Evolutionary conservation across 345 rosid species (phyloP), one percentile per base, ranked within the genome.

Genomic region (Euclidium syriacum): DNA sequence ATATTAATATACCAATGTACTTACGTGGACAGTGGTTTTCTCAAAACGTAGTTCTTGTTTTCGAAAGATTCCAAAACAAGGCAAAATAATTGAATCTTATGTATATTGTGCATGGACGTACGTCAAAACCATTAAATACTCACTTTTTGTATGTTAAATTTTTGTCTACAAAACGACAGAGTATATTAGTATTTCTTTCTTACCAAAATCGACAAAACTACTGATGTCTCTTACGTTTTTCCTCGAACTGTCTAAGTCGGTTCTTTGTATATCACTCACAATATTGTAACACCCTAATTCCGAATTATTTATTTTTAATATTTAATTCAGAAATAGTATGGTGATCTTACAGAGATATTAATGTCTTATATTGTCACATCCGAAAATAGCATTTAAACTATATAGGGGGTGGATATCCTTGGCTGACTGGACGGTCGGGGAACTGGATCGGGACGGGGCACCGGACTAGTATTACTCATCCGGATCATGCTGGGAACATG

Each of bases 11-110:
- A 27, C 35, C 56, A 61, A 16, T 35, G 6, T 12, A 17, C 10
- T 17, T 46, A 22, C 16, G 58, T 57, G 58, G 64, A 67, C 64
- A 48, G 41, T 57, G 64, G 72, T 57, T 27, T 67, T 48, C 34
- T 29, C 58, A 47, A 66, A 67, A 47, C 27, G 25, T 53, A 19
- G 10, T 36, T 27, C 64, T 20, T 44, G 63, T 54, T 57, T 67
- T 48, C 41, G 49, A 14, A 66, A 66, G 40, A 56, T 66, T 36
- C 32, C 12, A 30, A 35, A 55, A 35, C 54, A 34, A 34, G 24
- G 23, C 54, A 46, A 54, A 22, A 44, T 44, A 34, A 44, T 18
- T 26, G 48, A 44, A 65, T 65, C 48, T 46, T 17, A 1, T 34
- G 10, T 1, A 64, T 20, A 30, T 16, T 50, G 65, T 43, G 10